Percentiles rank a stretch among this genome's conserved stretches.
These are phyloP conservation scores for Leccinum broughii DNA, from an alignment of 768 basidiomycete genomes.

Conservation along the genomic window DNA sequence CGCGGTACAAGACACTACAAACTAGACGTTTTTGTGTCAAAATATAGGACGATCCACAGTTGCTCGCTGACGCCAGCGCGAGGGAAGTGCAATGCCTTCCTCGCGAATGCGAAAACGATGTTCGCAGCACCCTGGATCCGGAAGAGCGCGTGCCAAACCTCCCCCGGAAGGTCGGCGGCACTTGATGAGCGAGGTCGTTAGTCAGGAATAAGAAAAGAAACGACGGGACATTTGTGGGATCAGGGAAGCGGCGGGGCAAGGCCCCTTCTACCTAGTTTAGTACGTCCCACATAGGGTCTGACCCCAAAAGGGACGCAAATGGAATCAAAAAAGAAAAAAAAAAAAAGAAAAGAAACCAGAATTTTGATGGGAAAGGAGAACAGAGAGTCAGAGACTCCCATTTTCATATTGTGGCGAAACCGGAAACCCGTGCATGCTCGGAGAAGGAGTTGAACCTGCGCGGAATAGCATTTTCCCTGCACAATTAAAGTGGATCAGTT, in stretches of 20 bases:
- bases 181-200: neutral
- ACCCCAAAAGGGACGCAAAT: too few relatives aligned
- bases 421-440: neutral
- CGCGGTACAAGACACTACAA: conserved; percentile 58
- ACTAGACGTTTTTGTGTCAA: conserved; percentile 15
- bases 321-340: neutral
- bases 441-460: neutral
- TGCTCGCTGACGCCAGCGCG: conserved; percentile 2
- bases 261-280: too few relatives aligned
- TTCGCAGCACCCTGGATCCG: conserved; percentile 38
- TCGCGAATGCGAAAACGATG: conserved; percentile 41
- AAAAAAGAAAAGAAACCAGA: neutral
- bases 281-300: too few relatives aligned
- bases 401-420: conserved; percentile 8
- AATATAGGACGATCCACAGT: conserved; percentile 34
- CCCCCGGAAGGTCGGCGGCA: conserved; percentile 18
- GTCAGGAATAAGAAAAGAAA: conserved; percentile 17
- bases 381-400: too few relatives aligned
- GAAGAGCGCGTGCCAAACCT: conserved; percentile 33
- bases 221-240: too few relatives aligned
- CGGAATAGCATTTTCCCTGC: neutral
- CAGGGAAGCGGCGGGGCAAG: too few relatives aligned
- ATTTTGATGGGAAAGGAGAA: conserved; percentile 10
- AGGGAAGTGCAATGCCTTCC: conserved; percentile 23
- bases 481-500: neutral